phyloP scores from a whole-genome alignment of 306 rosid species.

The Glycyrrhiza uralensis region DNA sequence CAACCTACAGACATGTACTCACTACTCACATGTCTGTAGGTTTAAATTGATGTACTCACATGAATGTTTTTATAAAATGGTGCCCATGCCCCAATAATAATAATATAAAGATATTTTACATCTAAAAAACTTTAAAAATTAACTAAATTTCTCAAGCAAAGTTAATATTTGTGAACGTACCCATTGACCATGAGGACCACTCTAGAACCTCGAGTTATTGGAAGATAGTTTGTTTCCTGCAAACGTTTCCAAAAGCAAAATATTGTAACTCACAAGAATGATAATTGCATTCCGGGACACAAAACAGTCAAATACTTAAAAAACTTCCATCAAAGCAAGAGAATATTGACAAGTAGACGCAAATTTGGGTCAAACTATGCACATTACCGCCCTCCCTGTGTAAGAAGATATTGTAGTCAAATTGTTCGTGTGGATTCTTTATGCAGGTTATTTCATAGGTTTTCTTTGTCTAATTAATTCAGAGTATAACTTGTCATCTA shows the following conservation, averaged over 20 bases:
- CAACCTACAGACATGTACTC: too few relatives aligned
- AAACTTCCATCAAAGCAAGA: background rate
- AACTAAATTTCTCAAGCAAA: background rate
- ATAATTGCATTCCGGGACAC: constrained; percentile 2
- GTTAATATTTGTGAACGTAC: constrained; percentile 44
- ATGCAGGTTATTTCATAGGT: background rate
- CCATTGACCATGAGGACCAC: constrained; percentile 95
- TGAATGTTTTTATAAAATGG: background rate
- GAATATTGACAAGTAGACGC: background rate
- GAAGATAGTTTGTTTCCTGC: constrained; percentile 92
- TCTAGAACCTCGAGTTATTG: constrained; percentile 78
- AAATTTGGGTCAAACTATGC: constrained; percentile 5
- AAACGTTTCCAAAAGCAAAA: constrained; percentile 12
- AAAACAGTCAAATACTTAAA: background rate
- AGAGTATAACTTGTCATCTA: background rate
- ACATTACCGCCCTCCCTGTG: background rate
- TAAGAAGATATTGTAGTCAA: background rate
- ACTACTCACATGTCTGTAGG: too few relatives aligned
- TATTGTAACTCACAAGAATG: constrained; percentile 4
- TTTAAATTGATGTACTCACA: too few relatives aligned
- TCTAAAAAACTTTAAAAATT: background rate
- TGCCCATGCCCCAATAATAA: background rate
- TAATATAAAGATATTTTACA: background rate
- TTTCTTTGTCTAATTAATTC: background rate
- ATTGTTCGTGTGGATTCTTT: background rate